Evolutionary conservation across 140 eudicot genomes (phyloP).

Genomic region (Erigeron philadelphicus): DNA sequence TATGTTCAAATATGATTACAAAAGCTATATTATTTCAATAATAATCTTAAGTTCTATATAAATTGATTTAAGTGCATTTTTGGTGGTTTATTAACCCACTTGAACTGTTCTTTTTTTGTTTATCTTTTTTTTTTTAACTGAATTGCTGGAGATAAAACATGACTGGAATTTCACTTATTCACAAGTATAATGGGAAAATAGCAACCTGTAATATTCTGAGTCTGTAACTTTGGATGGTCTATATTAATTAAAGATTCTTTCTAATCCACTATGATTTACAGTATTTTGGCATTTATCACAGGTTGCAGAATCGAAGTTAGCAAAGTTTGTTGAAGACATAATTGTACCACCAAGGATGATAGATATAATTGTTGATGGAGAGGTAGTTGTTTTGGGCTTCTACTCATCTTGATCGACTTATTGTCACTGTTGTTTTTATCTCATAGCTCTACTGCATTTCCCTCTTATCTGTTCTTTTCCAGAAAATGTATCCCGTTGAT

Average conservation of each 20-base stretch:
- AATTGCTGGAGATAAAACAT: background rate
- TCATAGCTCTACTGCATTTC: background rate
- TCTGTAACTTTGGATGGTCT: constrained; percentile 18
- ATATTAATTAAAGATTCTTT: background rate
- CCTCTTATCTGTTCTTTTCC: background rate
- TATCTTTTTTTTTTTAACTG: background rate
- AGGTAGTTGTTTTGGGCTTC: constrained; percentile 47
- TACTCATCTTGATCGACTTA: background rate
- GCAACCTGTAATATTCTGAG: background rate
- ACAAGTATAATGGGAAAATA: background rate
- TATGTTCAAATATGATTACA: background rate
- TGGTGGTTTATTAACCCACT: background rate
- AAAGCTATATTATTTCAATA: background rate
- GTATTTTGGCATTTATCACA: constrained; percentile 36
- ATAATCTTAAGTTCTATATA: background rate
- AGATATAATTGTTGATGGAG: constrained; percentile 89
- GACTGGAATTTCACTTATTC: background rate
- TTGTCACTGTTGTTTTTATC: constrained; percentile 2
- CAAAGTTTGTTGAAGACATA: constrained; percentile 95
- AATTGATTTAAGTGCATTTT: background rate
- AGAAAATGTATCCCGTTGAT: background rate
- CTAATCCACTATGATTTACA: constrained; percentile 16
- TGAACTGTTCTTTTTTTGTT: background rate
- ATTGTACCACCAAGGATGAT: constrained; percentile 98
- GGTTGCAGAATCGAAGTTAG: constrained; percentile 96